Conservation (phyloP, 257 asterid genomes). For the Solanum tarapatanum region DNA sequence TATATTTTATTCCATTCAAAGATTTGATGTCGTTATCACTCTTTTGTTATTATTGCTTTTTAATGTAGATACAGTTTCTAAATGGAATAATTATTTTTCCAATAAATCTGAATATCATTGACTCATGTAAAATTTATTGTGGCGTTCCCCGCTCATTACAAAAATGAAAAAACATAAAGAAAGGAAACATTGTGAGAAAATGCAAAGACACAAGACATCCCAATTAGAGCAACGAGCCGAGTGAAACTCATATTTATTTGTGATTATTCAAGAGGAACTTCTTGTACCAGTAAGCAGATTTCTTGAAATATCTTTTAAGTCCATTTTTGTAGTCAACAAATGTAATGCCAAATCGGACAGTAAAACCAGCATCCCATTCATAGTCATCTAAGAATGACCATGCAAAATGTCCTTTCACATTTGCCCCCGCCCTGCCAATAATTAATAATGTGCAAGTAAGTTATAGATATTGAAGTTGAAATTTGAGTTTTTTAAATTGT, state of each 20-base stretch:
- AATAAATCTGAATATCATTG: background rate
- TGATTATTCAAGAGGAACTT: slow-evolving; percentile 7
- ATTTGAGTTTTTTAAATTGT: background rate
- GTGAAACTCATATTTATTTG: background rate
- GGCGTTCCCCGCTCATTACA: background rate
- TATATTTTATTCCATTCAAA: background rate
- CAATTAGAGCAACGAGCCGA: background rate
- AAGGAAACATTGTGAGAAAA: background rate
- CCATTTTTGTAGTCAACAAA: slow-evolving; percentile 12
- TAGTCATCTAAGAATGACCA: slow-evolving; percentile 18
- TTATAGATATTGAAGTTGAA: background rate
- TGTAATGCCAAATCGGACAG: slow-evolving; percentile 13
- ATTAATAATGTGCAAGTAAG: background rate
- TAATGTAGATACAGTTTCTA: background rate
- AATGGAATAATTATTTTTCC: background rate
- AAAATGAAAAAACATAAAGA: background rate
- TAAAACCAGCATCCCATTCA: slow-evolving; percentile 24
- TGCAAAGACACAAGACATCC: background rate
- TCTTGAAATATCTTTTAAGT: slow-evolving; percentile 9
- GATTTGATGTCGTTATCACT: background rate
- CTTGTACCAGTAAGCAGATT: slow-evolving; percentile 16
- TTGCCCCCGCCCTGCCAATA: slow-evolving; percentile 16
- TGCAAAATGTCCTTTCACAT: slow-evolving; percentile 19
- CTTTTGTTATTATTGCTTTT: no score
- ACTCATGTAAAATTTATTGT: background rate